Evolutionary conservation across 164 flowering plant genomes (phyloP).

Genomic region (Sextonia rubra): DNA sequence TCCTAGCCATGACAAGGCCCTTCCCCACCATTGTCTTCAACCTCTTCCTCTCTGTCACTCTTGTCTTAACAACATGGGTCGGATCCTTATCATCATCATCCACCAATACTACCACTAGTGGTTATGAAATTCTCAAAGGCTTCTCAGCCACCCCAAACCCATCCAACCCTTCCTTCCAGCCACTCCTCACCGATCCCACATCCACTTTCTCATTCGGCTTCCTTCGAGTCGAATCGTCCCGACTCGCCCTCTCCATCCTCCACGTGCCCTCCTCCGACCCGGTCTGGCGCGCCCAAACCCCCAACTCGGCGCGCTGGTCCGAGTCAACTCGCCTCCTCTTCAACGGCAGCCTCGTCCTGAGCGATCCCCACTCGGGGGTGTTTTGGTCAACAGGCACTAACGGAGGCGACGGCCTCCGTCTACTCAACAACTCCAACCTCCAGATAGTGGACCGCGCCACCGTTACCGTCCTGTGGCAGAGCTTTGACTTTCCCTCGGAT

Average conservation of each 20-base stretch:
- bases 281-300: conserved; percentile 50
- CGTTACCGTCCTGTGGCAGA: conserved; percentile 53
- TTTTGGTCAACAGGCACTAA: conserved; percentile 56
- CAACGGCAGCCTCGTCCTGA: conserved; percentile 68
- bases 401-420: conserved; percentile 35
- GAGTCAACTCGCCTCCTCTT: conserved; percentile 42
- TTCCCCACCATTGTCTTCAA: not conserved
- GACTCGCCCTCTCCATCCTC: conserved; percentile 62
- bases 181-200: conserved; percentile 50
- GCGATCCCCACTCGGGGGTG: conserved; percentile 34
- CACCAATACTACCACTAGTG: not conserved
- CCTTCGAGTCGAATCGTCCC: conserved; percentile 46
- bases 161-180: conserved; percentile 45
- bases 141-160: conserved; percentile 62
- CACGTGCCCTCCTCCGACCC: conserved; percentile 57
- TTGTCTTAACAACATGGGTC: not conserved
- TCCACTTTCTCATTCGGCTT: conserved; percentile 69
- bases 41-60: not conserved
- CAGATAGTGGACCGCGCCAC: conserved; percentile 25
- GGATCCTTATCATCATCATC: too few relatives aligned
- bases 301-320: conserved; percentile 43
- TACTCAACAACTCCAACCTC: conserved; percentile 58
- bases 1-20: not conserved
- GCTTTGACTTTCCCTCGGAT: conserved; percentile 65
- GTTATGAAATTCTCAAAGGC: conserved; percentile 41